These are phyloP conservation scores for Erodium texanum DNA, from an alignment of 441 rosid species.

Conservation along the genomic window DNA sequence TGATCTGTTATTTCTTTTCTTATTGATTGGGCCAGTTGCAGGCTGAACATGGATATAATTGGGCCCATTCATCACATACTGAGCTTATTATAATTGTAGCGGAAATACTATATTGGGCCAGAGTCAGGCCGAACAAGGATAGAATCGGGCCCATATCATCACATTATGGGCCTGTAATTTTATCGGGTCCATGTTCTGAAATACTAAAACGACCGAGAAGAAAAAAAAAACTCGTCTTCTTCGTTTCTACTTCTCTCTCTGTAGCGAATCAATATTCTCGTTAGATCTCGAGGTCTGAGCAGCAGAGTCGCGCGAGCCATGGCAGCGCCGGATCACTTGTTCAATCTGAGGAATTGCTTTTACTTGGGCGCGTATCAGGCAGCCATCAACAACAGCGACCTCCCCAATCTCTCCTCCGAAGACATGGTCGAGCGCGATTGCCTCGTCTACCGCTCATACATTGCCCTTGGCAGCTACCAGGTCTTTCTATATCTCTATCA, in stretches of 20 bases:
- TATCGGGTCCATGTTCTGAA: neutral
- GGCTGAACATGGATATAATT: too few relatives aligned
- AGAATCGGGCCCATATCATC: neutral
- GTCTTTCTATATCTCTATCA: slow-evolving; percentile 17
- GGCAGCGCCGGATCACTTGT: slow-evolving; percentile 79
- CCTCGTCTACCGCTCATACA: slow-evolving; percentile 74
- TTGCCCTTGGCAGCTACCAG: slow-evolving; percentile 83
- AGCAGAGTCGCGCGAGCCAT: slow-evolving; percentile 11
- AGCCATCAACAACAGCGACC: slow-evolving; percentile 77
- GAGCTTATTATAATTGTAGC: too few relatives aligned
- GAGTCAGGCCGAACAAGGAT: too few relatives aligned
- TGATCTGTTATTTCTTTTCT: too few relatives aligned
- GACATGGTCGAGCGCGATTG: slow-evolving; percentile 78
- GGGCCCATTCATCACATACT: too few relatives aligned
- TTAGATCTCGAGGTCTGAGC: neutral
- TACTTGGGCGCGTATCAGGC: slow-evolving; percentile 83
- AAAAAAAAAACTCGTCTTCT: neutral
- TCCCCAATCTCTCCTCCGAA: slow-evolving; percentile 58
- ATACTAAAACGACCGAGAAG: too few relatives aligned
- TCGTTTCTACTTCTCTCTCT: neutral
- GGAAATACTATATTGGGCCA: too few relatives aligned
- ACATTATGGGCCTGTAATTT: neutral
- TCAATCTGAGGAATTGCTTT: slow-evolving; percentile 65
- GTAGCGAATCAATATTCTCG: neutral
- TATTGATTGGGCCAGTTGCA: too few relatives aligned